phyloP scores from a whole-genome alignment of 768 basidiomycete species.

The Termitomyces sp. region DNA sequence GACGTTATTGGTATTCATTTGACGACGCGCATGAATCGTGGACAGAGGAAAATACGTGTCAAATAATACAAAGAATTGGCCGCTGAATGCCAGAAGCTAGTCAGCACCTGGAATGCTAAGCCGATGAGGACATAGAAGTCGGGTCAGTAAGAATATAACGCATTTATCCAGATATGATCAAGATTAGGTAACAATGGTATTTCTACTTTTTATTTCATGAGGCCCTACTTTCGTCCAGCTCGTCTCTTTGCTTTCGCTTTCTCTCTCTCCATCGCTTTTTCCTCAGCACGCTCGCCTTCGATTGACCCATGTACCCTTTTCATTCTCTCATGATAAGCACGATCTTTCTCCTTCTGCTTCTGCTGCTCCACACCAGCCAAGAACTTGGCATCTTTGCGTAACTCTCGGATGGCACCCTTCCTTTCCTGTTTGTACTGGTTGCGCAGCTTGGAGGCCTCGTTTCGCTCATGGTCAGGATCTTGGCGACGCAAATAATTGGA shows the following conservation, averaged over 20 bases:
- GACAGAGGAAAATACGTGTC: neutral
- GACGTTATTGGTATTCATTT: constrained; percentile 10
- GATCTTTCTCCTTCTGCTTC: constrained; percentile 82
- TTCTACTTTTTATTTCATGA: neutral
- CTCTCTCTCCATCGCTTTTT: constrained; percentile 87
- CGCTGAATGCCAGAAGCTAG: neutral
- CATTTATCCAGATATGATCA: neutral
- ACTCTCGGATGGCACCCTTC: constrained; percentile 94
- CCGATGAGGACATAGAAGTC: neutral
- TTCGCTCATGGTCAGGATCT: constrained; percentile 91
- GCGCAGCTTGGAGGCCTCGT: constrained; percentile 80
- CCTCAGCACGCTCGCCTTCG: constrained; percentile 88
- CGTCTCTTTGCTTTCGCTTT: constrained; percentile 73
- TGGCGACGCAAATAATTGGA: constrained; percentile 74
- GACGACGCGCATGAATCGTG: constrained; percentile 8
- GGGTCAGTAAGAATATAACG: neutral
- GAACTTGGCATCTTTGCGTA: constrained; percentile 94
- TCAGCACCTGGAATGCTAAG: neutral
- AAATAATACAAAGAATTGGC: neutral
- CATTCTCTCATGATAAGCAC: constrained; percentile 74
- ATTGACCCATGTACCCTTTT: constrained; percentile 71
- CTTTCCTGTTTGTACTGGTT: constrained; percentile 90
- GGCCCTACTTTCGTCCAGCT: constrained; percentile 61
- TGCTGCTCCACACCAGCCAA: constrained; percentile 83
- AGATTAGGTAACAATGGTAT: constrained; percentile 1